Base-by-base conservation (phyloP, 305 asterid species). In the Stenogyne calaminthoides region DNA sequence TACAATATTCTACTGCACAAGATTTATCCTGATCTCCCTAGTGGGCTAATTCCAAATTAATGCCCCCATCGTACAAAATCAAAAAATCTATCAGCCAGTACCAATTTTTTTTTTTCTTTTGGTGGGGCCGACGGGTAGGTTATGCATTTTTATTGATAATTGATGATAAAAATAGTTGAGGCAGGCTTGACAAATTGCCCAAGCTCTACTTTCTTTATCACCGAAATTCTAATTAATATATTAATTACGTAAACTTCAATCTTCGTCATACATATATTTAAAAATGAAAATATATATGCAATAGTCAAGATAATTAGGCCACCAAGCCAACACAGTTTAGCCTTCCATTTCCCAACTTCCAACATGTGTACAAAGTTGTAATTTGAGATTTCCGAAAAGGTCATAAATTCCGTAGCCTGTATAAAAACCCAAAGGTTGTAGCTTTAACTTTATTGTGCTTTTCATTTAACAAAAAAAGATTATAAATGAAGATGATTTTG, bases 221-320 rank as follows among this genome's bases (percentile, higher is more conserved):
- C 82, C 85, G 68, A 78, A 77, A 69, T 42, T 64, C 9, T 1
- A 20, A 57, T 5, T n/a, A n/a, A 20, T 25, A 22, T 10, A 55
- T 18, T 9, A 54, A 44, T 51, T 12, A 7, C n/a, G 25, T 47
- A 64, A 69, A 54, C 15, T 29, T 73, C 32, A 52, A 73, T 14
- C 29, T 62, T 9, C 39, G 67, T 67, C 60, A 32, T 7, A 62
- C 49, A 25, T 25, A 2, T 25, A 25, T 56, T 62, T 59, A 52
- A 57, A 57, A 12, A 19, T 10, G 11, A 9, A 22, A 61, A 73
- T 10, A 25, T 44, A 73, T 14, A 25, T 39, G 47, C 25, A 44
- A 20, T 39, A 9, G 78, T 66, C 67, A 56, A n/a, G n/a, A n/a
- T n/a, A n/a, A 83, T 81, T 87, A 87, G 91, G 89, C 85, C 64